A percentile compares a stretch with the other conserved stretches of the same genome.
Evolutionary conservation across 1,284 basidiomycete genomes (phyloP).

Genomic region (Fomitiporia mediterranea): DNA sequence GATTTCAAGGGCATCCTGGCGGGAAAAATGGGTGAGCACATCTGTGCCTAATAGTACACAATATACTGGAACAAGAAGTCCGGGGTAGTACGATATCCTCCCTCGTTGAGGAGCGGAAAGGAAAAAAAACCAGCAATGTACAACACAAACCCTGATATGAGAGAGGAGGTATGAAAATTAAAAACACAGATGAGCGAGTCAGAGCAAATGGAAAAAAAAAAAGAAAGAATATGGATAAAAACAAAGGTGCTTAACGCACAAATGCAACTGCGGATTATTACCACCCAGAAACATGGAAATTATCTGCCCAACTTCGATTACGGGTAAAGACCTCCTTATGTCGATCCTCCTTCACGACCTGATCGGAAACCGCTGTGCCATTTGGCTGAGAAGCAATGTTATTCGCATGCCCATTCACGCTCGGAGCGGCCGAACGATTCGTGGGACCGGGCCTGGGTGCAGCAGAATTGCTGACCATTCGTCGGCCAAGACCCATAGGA

Average conservation of each 20-base stretch:
- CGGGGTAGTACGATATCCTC: constrained; percentile 2
- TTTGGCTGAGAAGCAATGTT: background rate
- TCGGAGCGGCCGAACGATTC: constrained; percentile 27
- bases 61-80: constrained; percentile 7
- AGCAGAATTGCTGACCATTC: constrained; percentile 30
- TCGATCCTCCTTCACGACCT: constrained; percentile 31
- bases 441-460: background rate
- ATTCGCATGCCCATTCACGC: constrained; percentile 11
- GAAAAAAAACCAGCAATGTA: constrained; percentile 11
- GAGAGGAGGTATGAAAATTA: background rate
- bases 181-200: constrained; percentile 2
- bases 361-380: background rate
- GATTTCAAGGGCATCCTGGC: background rate
- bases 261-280: constrained; percentile 26
- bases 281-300: constrained; percentile 66
- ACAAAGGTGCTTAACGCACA: constrained; percentile 11
- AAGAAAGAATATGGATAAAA: constrained; percentile 9
- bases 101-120: background rate
- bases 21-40: background rate
- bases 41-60: constrained; percentile 4
- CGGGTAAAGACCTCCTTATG: constrained; percentile 44
- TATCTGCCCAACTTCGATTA: constrained; percentile 66
- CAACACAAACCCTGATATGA: constrained; percentile 8
- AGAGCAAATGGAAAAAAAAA: constrained; percentile 14
- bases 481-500: constrained; percentile 33